These are phyloP conservation scores for Przewalskia tangutica DNA, from an alignment of 257 asterid species.

Conservation along the genomic window DNA sequence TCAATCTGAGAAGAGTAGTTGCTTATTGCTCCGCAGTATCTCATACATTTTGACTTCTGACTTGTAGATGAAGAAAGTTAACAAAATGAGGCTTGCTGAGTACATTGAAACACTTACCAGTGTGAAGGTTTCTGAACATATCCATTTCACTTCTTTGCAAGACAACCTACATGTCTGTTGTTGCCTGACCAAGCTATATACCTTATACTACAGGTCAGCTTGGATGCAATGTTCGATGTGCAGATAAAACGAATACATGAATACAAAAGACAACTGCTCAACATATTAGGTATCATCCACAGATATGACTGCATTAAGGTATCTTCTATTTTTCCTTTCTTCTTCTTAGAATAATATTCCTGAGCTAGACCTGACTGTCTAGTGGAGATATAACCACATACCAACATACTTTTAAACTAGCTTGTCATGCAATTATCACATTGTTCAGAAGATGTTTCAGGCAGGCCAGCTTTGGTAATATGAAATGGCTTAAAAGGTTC, in stretches of 20 bases:
- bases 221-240: constrained; percentile 45
- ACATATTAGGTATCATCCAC: constrained; percentile 37
- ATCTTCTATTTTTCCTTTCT: constrained; percentile 1
- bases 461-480: background rate
- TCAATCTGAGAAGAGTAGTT: background rate
- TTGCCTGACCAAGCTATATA: background rate
- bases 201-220: constrained; percentile 29
- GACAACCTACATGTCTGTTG: background rate
- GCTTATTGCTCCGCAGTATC: background rate
- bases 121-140: constrained; percentile 26
- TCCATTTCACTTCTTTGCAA: background rate
- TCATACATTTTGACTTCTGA: background rate
- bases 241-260: constrained; percentile 46
- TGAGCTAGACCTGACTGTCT: background rate
- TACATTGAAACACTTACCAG: constrained; percentile 38
- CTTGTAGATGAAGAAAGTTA: constrained; percentile 35
- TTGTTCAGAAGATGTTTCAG: background rate
- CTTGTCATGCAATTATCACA: background rate
- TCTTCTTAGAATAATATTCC: background rate
- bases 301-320: constrained; percentile 50
- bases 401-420: background rate
- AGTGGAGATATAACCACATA: background rate
- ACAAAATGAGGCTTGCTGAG: constrained; percentile 43
- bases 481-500: background rate
- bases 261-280: constrained; percentile 42